These are phyloP conservation scores for Trichoderma gracile DNA, from an alignment of 2,329 filamentous ascomycete genomes.

Conservation along the genomic window DNA sequence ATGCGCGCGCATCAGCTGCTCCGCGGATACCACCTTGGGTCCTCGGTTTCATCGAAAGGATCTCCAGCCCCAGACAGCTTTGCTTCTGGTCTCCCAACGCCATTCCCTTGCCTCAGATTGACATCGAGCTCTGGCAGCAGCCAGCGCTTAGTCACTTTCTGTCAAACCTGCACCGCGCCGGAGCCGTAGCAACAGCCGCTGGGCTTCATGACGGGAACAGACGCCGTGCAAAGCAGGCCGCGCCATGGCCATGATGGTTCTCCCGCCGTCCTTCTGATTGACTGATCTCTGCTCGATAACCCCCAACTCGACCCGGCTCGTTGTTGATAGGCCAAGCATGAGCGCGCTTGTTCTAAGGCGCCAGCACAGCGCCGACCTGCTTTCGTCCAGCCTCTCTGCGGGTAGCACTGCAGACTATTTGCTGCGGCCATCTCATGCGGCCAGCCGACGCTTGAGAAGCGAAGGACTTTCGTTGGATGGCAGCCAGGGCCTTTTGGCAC, in stretches of 20 bases:
- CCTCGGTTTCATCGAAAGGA: background rate
- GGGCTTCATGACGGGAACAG: slow-evolving; percentile 20
- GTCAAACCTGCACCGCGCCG: slow-evolving; percentile 11
- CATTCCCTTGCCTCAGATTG: background rate
- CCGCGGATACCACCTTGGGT: background rate
- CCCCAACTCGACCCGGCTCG: background rate
- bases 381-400: slow-evolving; percentile 6
- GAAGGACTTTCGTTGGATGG: background rate
- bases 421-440: slow-evolving; percentile 12
- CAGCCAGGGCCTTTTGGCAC: background rate
- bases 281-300: background rate
- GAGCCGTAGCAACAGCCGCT: slow-evolving; percentile 23
- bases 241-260: background rate
- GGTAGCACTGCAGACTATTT: background rate
- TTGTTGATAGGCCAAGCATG: slow-evolving; percentile 5
- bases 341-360: slow-evolving; percentile 24
- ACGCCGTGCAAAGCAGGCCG: slow-evolving; percentile 8
- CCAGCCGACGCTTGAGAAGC: background rate
- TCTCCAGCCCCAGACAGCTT: background rate
- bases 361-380: background rate
- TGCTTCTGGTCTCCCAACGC: slow-evolving; percentile 1
- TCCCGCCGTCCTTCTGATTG: background rate
- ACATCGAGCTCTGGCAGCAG: slow-evolving; percentile 7
- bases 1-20: slow-evolving; percentile 17
- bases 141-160: slow-evolving; percentile 21